A percentile compares a stretch with the other conserved stretches of the same genome.
phyloP scores from a whole-genome alignment of 306 rosid genomes.

The Albizia julibrissin region DNA sequence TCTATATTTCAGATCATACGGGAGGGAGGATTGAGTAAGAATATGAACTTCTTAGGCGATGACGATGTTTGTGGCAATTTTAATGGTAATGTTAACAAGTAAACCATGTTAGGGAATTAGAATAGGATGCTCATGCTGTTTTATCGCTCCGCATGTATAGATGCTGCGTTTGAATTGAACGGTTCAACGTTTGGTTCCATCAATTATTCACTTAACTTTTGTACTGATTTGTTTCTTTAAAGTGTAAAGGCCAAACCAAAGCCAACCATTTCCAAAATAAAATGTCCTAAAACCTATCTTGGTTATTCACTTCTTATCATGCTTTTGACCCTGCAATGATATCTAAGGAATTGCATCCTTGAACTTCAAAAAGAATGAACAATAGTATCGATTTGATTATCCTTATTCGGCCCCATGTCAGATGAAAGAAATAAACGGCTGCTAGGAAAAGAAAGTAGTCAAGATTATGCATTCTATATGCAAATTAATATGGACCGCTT shows the following conservation, averaged over 20 bases:
- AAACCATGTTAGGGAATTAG: conserved; percentile 2
- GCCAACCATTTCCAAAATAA: neutral
- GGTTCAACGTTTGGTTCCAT: conserved; percentile 9
- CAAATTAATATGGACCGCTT: conserved; percentile 2
- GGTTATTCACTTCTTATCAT: neutral
- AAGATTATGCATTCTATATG: neutral
- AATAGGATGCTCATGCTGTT: conserved; percentile 28
- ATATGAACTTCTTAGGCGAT: neutral
- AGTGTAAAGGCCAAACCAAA: neutral
- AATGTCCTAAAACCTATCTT: neutral
- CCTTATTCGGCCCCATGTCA: conserved; percentile 9
- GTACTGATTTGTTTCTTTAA: conserved; percentile 25
- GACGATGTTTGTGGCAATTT: neutral
- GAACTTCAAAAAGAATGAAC: neutral
- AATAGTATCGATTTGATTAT: neutral
- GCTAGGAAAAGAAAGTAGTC: neutral
- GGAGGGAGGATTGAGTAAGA: neutral
- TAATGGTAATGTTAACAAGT: too few species aligned
- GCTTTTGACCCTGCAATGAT: neutral
- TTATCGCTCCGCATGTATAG: conserved; percentile 16
- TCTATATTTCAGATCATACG: neutral
- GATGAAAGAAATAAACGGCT: neutral
- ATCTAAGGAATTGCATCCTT: neutral
- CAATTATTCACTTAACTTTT: conserved; percentile 8
- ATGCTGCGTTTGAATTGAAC: conserved; percentile 27